These are phyloP conservation scores for Pontederia crassipes DNA, from an alignment of 176 grass and related monocot genomes.

Conservation along the genomic window DNA sequence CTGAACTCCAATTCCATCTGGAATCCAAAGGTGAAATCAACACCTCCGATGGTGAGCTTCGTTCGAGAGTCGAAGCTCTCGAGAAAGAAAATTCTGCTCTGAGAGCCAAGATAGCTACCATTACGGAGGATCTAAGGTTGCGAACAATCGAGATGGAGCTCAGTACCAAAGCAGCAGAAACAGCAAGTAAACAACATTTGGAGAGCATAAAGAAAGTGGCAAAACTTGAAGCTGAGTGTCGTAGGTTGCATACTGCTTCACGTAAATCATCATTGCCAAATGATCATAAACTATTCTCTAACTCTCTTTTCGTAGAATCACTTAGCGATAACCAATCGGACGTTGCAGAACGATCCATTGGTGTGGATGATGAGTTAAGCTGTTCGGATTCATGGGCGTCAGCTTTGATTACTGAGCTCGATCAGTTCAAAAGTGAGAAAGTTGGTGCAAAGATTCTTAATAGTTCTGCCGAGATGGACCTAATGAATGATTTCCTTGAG, in stretches of 20 bases:
- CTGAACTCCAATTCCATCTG: constrained; percentile 57
- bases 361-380: constrained; percentile 33
- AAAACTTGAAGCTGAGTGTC: constrained; percentile 68
- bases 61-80: constrained; percentile 34
- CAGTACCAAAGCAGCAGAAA: constrained; percentile 64
- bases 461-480: constrained; percentile 53
- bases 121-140: constrained; percentile 30
- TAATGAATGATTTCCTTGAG: constrained; percentile 98
- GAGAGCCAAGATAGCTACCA: constrained; percentile 25
- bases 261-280: constrained; percentile 12
- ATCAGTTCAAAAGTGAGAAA: constrained; percentile 61
- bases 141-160: constrained; percentile 67
- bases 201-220: constrained; percentile 64
- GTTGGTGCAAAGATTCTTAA: constrained; percentile 29
- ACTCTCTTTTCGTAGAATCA: constrained; percentile 37
- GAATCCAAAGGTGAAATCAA: constrained; percentile 55
- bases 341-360: constrained; percentile 3
- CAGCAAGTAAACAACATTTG: constrained; percentile 76
- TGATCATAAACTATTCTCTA: constrained; percentile 13
- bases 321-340: constrained; percentile 83
- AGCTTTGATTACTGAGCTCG: constrained; percentile 63
- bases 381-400: constrained; percentile 71
- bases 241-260: constrained; percentile 36
- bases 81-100: constrained; percentile 67
- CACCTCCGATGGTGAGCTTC: constrained; percentile 20